A percentile compares a stretch with the other conserved stretches of the same genome.
phyloP scores from a whole-genome alignment of 164 flowering plant genomes.

The Protea cynaroides region DNA sequence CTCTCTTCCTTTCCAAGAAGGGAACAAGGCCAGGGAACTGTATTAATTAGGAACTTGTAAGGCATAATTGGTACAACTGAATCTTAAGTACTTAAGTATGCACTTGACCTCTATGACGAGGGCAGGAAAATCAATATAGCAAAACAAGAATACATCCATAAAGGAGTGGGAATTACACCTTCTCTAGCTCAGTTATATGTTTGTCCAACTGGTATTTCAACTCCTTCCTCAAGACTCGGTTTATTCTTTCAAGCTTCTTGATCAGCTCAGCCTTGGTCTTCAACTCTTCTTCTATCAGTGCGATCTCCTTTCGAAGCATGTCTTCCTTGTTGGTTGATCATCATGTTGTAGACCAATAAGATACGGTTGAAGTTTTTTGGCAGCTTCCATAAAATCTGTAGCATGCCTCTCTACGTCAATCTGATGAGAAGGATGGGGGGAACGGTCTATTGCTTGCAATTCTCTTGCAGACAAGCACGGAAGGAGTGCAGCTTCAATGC shows the following conservation, averaged over 20 bases:
- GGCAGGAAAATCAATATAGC: too few species aligned
- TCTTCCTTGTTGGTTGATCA: constrained; percentile 69
- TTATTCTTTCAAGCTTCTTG: constrained; percentile 60
- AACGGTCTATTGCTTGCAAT: constrained; percentile 95
- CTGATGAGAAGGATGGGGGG: constrained; percentile 94
- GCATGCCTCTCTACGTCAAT: constrained; percentile 98
- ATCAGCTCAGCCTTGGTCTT: constrained; percentile 51
- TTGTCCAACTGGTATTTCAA: constrained; percentile 66
- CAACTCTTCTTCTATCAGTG: constrained; percentile 75
- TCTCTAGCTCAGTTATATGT: constrained; percentile 61
- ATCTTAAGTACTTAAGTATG: too few species aligned
- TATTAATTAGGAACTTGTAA: too few species aligned
- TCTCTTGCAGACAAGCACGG: constrained; percentile 97
- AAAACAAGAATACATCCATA: too few species aligned
- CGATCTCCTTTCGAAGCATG: constrained; percentile 67
- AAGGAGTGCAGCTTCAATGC: constrained; percentile 80
- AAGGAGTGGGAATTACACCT: constrained; percentile 30
- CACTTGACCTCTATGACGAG: too few species aligned
- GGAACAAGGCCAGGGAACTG: too few species aligned
- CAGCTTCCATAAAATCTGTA: constrained; percentile 99
- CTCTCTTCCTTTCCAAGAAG: too few species aligned
- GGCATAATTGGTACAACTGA: too few species aligned
- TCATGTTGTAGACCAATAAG: constrained; percentile 74
- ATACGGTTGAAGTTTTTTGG: constrained; percentile 85
- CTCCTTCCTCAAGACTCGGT: constrained; percentile 64